Base-by-base conservation (phyloP, 164 flowering plant species). In the Amborella trichopoda region DNA sequence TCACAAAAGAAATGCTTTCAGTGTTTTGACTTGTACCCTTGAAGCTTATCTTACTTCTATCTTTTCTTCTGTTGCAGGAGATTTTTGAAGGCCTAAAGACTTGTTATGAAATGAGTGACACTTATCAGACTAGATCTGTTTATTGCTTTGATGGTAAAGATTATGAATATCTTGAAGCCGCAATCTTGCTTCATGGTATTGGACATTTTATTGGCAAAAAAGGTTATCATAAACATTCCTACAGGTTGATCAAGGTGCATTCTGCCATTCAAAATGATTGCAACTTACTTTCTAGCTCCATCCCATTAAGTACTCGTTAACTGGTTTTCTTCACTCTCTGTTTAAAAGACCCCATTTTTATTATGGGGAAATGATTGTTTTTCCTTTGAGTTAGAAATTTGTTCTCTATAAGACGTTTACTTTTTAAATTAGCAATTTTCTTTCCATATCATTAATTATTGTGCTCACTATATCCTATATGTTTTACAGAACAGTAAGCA, bases 111-210 rank as follows among this genome's bases (percentile, higher is more conserved):
- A 40, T 53, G 48, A 58, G n/a, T 28, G 50, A 40, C 34, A 30
- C 14, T 44, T 38, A 48, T 51, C 61, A 46, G 20, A 47, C 40
- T 39, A 28, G 50, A 26, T 34, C 30, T 55, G 28, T 17, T 4
- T 46, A 47, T 23, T 50, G 59, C 48, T 64, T 73, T 52, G 68
- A 62, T 53, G 77, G 64, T 12, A 69, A 63, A 56, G 79, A 83
- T 70, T 66, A 77, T 48, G 88, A 83, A 55, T 80, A 68, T 61
- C 77, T 83, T 42, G 83, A 83, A 69, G 88, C 85, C 64, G 88
- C 88, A 17, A 72, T 81, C 61, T 52, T 83, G 62, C 88, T 83
- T 64, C 85, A 80, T 61, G 72, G 66, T 48, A 69, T 80, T 48
- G 94, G 88, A 24, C 51, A 55, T 26, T 63, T 45, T 58, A 40